Percentiles rank a stretch among this genome's conserved stretches.
These are phyloP conservation scores for Fistulina hepatica DNA, from an alignment of 1,284 basidiomycete genomes.

Conservation along the genomic window DNA sequence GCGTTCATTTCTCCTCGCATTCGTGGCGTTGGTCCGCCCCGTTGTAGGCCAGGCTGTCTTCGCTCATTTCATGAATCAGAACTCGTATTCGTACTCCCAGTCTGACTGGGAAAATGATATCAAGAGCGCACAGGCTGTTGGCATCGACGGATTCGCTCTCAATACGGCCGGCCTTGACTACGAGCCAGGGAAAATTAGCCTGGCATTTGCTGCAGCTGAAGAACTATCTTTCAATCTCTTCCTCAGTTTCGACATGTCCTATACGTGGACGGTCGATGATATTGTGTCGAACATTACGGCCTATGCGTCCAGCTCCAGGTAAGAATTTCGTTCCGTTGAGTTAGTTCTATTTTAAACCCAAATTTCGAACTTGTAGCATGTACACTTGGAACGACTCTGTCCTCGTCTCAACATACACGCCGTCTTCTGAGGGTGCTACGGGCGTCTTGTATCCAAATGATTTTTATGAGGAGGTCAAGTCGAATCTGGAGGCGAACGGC, in stretches of 20 bases:
- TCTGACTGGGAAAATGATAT: slow-evolving; percentile 22
- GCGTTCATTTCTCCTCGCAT: neutral
- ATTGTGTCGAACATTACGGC: slow-evolving; percentile 16
- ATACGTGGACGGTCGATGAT: slow-evolving; percentile 16
- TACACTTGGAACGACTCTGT: slow-evolving; percentile 21
- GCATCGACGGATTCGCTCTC: slow-evolving; percentile 22
- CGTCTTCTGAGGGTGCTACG: slow-evolving; percentile 18
- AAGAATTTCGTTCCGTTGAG: too few species aligned
- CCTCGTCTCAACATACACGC: slow-evolving; percentile 24
- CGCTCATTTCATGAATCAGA: slow-evolving; percentile 16
- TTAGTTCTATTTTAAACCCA: too few species aligned
- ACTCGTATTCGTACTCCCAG: slow-evolving; percentile 19
- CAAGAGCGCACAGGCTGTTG: slow-evolving; percentile 18
- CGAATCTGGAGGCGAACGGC: slow-evolving; percentile 17
- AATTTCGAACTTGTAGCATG: slow-evolving; percentile 8
- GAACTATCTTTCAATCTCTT: slow-evolving; percentile 22
- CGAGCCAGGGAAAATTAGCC: slow-evolving; percentile 19
- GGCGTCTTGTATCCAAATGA: too few species aligned
- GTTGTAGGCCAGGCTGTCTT: slow-evolving; percentile 7
- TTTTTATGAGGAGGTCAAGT: slow-evolving; percentile 23
- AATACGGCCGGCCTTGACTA: slow-evolving; percentile 18
- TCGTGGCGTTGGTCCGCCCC: slow-evolving; percentile 3
- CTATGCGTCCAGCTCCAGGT: slow-evolving; percentile 18
- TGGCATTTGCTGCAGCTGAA: slow-evolving; percentile 23
- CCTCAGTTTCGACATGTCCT: slow-evolving; percentile 25